phyloP scores from a whole-genome alignment of 805 yeast genomes.

The Candida chauliodis region DNA sequence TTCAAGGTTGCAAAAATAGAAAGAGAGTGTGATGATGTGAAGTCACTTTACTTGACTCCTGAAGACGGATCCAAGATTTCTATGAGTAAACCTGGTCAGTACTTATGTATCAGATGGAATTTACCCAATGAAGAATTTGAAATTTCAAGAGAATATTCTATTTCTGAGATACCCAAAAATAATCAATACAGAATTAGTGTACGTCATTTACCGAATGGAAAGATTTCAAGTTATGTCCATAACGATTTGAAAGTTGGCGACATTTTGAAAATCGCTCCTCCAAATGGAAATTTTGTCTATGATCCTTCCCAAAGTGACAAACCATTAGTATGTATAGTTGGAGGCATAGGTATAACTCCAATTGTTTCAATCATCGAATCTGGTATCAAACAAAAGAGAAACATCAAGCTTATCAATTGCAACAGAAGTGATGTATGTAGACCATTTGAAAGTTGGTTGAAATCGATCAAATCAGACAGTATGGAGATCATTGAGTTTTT shows the following conservation, averaged over 20 bases:
- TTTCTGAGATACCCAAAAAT: constrained; percentile 35
- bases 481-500: constrained; percentile 22
- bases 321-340: constrained; percentile 43
- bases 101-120: constrained; percentile 32
- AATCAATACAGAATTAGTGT: constrained; percentile 59
- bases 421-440: constrained; percentile 18
- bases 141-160: constrained; percentile 57
- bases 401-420: constrained; percentile 33
- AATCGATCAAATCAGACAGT: constrained; percentile 13
- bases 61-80: constrained; percentile 29
- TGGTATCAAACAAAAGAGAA: constrained; percentile 27
- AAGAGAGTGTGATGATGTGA: constrained; percentile 45
- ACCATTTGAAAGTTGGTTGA: constrained; percentile 23
- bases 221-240: constrained; percentile 50
- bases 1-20: constrained; percentile 43
- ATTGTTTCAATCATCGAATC: constrained; percentile 48
- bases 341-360: constrained; percentile 72
- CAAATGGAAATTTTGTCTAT: constrained; percentile 51
- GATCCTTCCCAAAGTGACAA: constrained; percentile 22
- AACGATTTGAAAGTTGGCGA: constrained; percentile 46
- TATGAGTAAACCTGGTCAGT: constrained; percentile 45
- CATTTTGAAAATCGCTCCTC: constrained; percentile 49
- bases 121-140: constrained; percentile 36
- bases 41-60: constrained; percentile 50
- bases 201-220: constrained; percentile 45